A percentile compares a stretch with the other conserved stretches of the same genome.
Evolutionary conservation across 2,329 filamentous ascomycete species (phyloP).

Genomic region (Dactylellina parvicollis): DNA sequence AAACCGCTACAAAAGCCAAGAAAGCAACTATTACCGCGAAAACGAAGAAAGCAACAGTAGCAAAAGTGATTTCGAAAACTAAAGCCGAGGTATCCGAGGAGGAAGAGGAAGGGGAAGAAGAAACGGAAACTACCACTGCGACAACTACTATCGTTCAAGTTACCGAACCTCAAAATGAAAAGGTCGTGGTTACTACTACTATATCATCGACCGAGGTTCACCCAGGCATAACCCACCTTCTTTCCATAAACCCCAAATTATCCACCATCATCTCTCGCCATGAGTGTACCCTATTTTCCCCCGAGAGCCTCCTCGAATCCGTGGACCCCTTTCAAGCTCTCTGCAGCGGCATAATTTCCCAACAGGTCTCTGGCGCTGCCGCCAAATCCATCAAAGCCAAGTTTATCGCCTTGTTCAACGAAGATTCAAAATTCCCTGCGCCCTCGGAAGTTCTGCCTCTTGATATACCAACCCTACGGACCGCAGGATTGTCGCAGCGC

Average conservation of each 20-base stretch:
- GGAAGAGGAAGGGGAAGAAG: too few relatives aligned
- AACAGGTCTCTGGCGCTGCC: conserved; percentile 93
- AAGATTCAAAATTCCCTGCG: conserved; percentile 72
- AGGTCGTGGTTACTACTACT: background rate
- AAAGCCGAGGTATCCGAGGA: background rate
- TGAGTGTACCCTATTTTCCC: conserved; percentile 79
- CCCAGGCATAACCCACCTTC: conserved; percentile 42
- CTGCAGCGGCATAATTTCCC: conserved; percentile 87
- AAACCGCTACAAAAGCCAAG: background rate
- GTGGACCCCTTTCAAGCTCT: conserved; percentile 88
- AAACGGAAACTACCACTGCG: conserved; percentile 1
- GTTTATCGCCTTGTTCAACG: conserved; percentile 77
- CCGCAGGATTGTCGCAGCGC: conserved; percentile 87
- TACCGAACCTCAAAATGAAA: background rate
- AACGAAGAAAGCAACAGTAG: conserved; percentile 12
- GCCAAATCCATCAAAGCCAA: conserved; percentile 88
- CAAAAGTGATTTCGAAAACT: background rate
- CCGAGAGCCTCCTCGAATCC: conserved; percentile 79
- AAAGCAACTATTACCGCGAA: background rate
- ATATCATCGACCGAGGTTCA: conserved; percentile 12
- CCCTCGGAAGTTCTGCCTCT: conserved; percentile 76
- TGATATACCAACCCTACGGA: conserved; percentile 75
- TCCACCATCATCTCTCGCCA: conserved; percentile 39
- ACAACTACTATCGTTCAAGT: conserved; percentile 13
- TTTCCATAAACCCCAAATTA: conserved; percentile 36